A percentile compares a stretch with the other conserved stretches of the same genome.
Conservation (phyloP, 345 rosid species). For the Rubroshorea leprosula region DNA sequence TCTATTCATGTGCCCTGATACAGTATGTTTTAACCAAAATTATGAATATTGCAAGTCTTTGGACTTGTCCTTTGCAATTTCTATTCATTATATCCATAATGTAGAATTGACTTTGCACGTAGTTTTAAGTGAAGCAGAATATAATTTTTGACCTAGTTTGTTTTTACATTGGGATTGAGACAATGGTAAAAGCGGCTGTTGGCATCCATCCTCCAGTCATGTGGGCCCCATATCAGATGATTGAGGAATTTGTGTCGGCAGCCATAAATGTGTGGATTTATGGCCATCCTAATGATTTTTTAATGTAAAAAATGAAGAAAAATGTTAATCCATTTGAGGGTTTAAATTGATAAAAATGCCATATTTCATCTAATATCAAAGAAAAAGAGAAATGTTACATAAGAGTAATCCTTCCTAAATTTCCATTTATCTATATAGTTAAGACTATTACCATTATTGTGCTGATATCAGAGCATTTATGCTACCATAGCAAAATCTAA, state of each 20-base stretch:
- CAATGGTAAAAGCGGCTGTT: neutral
- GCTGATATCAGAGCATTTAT: constrained; percentile 5
- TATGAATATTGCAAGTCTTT: too few species aligned
- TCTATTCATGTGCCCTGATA: constrained; percentile 85
- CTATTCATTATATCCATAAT: neutral
- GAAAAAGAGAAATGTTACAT: too few species aligned
- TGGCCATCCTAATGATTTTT: too few species aligned
- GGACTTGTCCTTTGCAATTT: too few species aligned
- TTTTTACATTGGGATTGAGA: neutral
- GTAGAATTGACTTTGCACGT: neutral
- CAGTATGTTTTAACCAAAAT: constrained; percentile 40
- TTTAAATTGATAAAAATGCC: too few species aligned
- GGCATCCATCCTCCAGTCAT: neutral
- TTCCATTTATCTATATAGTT: neutral
- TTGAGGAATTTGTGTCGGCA: neutral
- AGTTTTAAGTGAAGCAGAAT: too few species aligned
- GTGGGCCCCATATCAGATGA: neutral
- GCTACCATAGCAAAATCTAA: neutral
- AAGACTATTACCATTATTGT: neutral
- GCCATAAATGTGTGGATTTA: too few species aligned
- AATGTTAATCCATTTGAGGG: too few species aligned
- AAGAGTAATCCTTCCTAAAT: too few species aligned
- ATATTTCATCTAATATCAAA: too few species aligned
- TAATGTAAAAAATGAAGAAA: too few species aligned
- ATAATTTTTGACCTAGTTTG: neutral